Evolutionary conservation across 2,329 filamentous ascomycete genomes (phyloP).

Genomic region (Cercospora janseana): DNA sequence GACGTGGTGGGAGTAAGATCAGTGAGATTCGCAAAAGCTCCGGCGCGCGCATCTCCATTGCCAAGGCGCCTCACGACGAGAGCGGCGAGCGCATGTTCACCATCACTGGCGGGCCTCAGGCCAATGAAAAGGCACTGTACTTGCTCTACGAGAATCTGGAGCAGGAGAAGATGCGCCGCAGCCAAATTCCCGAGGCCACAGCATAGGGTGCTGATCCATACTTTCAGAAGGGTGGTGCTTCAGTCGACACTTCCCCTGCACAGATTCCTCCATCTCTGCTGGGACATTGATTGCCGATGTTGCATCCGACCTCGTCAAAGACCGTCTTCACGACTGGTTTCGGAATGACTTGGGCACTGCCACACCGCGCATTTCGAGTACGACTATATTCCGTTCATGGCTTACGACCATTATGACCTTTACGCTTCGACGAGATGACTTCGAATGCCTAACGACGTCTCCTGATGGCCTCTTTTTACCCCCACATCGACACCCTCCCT

Average conservation of each 20-base stretch:
- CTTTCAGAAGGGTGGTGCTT: constrained; percentile 8
- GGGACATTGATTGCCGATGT: constrained; percentile 12
- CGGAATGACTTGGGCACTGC: background rate
- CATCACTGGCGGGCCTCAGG: constrained; percentile 90
- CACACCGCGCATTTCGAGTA: constrained; percentile 18
- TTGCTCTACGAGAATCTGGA: constrained; percentile 98
- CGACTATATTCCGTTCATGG: constrained; percentile 28
- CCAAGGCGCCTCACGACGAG: constrained; percentile 94
- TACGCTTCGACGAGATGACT: constrained; percentile 29
- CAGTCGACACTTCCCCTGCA: background rate
- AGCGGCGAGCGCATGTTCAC: constrained; percentile 99
- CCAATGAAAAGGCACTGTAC: constrained; percentile 94
- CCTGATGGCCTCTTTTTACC: constrained; percentile 17
- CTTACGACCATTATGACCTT: constrained; percentile 32
- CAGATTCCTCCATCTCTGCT: constrained; percentile 18
- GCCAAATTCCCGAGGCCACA: constrained; percentile 60
- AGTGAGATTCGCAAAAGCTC: constrained; percentile 98
- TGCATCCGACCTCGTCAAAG: background rate
- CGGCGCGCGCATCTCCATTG: constrained; percentile 94
- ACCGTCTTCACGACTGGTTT: constrained; percentile 1
- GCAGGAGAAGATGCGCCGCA: constrained; percentile 97
- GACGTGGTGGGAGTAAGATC: constrained; percentile 91
- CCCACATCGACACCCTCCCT: constrained; percentile 10
- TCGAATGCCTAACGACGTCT: constrained; percentile 29
- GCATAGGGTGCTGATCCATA: constrained; percentile 34